phyloP scores from a whole-genome alignment of 106 monocot genomes.

The Agapanthus africanus region DNA sequence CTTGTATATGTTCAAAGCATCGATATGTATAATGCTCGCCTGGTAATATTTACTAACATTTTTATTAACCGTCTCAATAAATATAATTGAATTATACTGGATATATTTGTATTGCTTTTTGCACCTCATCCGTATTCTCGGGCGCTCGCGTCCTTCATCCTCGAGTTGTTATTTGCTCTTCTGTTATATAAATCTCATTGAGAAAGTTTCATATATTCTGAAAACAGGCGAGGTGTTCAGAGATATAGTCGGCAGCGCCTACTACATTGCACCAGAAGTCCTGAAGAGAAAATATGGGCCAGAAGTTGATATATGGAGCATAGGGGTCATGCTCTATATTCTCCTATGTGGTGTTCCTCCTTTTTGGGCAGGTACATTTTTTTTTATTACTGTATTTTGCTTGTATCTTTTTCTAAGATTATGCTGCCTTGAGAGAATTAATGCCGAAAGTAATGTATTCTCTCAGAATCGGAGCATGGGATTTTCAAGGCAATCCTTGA shows the following conservation, averaged over 20 bases:
- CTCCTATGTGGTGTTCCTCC: constrained; percentile 62
- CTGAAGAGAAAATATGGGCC: constrained; percentile 54
- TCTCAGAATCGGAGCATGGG: constrained; percentile 45
- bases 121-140: too few species aligned
- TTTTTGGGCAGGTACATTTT: constrained; percentile 47
- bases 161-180: too few species aligned
- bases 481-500: constrained; percentile 57
- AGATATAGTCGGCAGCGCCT: constrained; percentile 60
- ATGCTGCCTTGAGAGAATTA: neutral
- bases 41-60: too few species aligned
- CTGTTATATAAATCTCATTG: neutral
- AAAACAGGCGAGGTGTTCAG: constrained; percentile 40
- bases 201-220: neutral
- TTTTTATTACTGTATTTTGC: too few species aligned
- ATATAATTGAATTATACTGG: too few species aligned
- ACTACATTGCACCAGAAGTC: constrained; percentile 64
- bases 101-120: too few species aligned
- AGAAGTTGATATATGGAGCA: constrained; percentile 61
- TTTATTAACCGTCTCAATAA: too few species aligned
- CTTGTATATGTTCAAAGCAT: too few species aligned
- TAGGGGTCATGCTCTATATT: constrained; percentile 59
- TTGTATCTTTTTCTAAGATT: too few species aligned
- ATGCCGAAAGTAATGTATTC: neutral
- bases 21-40: too few species aligned
- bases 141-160: too few species aligned